A percentile compares a stretch with the other conserved stretches of the same genome.
Conservation (phyloP, 2,329 filamentous ascomycete genomes). For the Fusarium xyrophilum region DNA sequence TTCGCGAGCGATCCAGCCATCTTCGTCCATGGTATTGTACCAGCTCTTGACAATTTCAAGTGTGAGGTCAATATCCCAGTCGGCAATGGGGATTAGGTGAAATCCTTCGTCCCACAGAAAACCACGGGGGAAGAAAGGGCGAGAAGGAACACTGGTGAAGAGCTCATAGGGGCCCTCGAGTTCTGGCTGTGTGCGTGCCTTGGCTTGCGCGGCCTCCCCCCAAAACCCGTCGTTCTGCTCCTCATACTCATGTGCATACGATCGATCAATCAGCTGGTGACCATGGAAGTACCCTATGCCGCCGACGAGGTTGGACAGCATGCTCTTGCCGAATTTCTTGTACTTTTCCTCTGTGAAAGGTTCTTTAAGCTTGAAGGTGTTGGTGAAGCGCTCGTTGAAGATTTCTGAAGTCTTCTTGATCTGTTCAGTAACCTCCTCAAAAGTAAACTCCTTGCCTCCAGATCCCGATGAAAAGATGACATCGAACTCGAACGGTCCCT, state of each 20-base stretch:
- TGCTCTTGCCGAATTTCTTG: slow-evolving; percentile 79
- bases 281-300: slow-evolving; percentile 97
- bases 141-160: slow-evolving; percentile 88
- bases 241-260: slow-evolving; percentile 89
- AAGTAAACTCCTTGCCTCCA: slow-evolving; percentile 60
- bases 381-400: slow-evolving; percentile 78
- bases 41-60: slow-evolving; percentile 91
- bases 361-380: slow-evolving; percentile 69
- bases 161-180: slow-evolving; percentile 85
- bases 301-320: slow-evolving; percentile 93
- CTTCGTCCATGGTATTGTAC: slow-evolving; percentile 95
- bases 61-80: slow-evolving; percentile 92
- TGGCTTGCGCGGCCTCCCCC: slow-evolving; percentile 85
- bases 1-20: slow-evolving; percentile 97
- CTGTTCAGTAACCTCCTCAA: slow-evolving; percentile 71
- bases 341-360: slow-evolving; percentile 80
- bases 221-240: slow-evolving; percentile 96
- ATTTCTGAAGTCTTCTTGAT: slow-evolving; percentile 70
- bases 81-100: slow-evolving; percentile 86
- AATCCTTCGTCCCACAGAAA: slow-evolving; percentile 99
- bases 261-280: slow-evolving; percentile 85
- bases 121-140: slow-evolving; percentile 94
- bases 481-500: slow-evolving; percentile 92
- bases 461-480: slow-evolving; percentile 86
- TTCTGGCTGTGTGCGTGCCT: slow-evolving; percentile 70